Evolutionary conservation across 345 rosid genomes (phyloP), one percentile per base, ranked within the genome.

Genomic region (Ricinus communis): DNA sequence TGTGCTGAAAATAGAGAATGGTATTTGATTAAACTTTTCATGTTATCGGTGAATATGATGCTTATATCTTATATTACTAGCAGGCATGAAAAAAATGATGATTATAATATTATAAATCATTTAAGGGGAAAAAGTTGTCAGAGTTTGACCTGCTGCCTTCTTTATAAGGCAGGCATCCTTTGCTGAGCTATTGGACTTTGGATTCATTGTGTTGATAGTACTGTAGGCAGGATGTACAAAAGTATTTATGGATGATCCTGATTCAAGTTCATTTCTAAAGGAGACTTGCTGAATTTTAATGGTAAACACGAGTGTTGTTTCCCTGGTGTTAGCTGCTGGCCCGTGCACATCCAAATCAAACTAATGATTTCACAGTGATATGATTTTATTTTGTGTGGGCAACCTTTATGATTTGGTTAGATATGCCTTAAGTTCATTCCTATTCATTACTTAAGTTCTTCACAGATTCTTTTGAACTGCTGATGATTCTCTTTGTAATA

Each of bases 1-100:
- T 45, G 90, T 92, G 68, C 75, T 90, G 74, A 92, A 92, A 75
- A 95, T 95, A 66, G 99, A 95, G 74, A 95, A 92, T 28, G 97
- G 99, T 92, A 85, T 27, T 56, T 65, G 27, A 50, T 49, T 59
- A 51, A n/a, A 36, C 14, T 30, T 49, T 65, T 33, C 3, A 50
- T 50, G 36, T 31, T 15, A 57, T 27, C 57, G 55, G 47, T 47
- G 25, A 46, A 31, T n/a, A n/a, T 51, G 52, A 53, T 71, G 28
- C 12, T 27, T 38, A 24, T 51, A 36, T 18, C 19, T 5, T 16
- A 53, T 21, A 16, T 40, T 27, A n/a, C 19, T 28, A 25, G 4
- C 28, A 19, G 24, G 18, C 21, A 18, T 14, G 27, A 60, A 52
- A 0, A 2, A 2, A 6, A 33, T 33, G 38, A 33, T 33, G 14